Evolutionary conservation across 768 basidiomycete species (phyloP).

Genomic region (Polyporus arcularius): DNA sequence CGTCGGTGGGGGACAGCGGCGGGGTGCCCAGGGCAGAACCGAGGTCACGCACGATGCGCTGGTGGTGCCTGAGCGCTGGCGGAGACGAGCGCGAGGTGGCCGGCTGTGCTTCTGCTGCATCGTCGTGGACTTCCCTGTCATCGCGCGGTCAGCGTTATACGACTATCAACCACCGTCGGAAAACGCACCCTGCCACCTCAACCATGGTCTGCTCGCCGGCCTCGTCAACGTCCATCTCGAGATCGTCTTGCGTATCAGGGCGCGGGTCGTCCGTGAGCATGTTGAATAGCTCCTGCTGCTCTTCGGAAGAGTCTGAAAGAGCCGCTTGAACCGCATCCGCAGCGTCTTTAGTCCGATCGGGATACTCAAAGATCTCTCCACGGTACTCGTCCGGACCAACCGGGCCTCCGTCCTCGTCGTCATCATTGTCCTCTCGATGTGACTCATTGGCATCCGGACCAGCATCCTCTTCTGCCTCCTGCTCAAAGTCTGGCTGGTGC

Average conservation of each 20-base stretch:
- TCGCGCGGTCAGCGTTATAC: not conserved
- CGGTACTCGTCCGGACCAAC: slow-evolving; percentile 13
- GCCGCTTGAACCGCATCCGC: not conserved
- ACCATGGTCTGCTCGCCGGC: not conserved
- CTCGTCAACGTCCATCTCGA: not conserved
- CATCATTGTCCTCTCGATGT: too few species aligned
- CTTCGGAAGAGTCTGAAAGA: not conserved
- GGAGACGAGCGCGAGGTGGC: not conserved
- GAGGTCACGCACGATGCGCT: not conserved
- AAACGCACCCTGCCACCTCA: not conserved
- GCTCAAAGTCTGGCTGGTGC: not conserved
- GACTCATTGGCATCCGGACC: not conserved
- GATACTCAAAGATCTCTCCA: slow-evolving; percentile 12
- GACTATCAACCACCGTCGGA: not conserved
- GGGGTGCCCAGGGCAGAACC: not conserved
- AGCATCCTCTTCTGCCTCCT: not conserved
- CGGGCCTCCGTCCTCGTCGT: slow-evolving; percentile 1
- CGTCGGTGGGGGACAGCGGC: slow-evolving; percentile 8
- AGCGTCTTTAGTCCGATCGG: not conserved
- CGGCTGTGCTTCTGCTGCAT: not conserved
- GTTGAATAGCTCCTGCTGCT: not conserved
- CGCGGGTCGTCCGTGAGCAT: not conserved
- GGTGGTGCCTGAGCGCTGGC: not conserved
- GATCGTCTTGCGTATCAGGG: not conserved
- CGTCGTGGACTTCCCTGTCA: not conserved